These are phyloP conservation scores for Physocladia obscura DNA, from an alignment of 192 early-diverging fungal genomes.

Conservation along the genomic window DNA sequence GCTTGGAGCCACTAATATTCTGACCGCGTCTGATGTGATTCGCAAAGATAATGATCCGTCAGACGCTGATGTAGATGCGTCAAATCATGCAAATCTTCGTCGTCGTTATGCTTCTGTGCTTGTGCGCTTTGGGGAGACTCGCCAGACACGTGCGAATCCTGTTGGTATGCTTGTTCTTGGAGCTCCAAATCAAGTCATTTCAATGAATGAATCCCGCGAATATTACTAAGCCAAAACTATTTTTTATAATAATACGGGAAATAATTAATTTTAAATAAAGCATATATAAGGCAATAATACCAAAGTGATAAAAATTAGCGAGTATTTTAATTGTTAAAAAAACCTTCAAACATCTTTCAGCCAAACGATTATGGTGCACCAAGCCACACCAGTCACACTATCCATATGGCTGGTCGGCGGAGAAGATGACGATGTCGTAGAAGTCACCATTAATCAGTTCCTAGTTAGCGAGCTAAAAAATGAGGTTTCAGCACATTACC, in stretches of 20 bases:
- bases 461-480: not conserved
- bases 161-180: slow-evolving; percentile 1
- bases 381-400: not conserved
- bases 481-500: too few relatives aligned
- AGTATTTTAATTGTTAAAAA: too few relatives aligned
- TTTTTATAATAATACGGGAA: too few relatives aligned
- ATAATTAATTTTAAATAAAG: too few relatives aligned
- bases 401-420: not conserved
- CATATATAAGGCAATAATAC: too few relatives aligned
- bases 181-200: not conserved
- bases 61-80: not conserved
- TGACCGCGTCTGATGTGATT: not conserved
- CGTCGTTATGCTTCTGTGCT: not conserved
- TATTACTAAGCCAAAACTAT: too few relatives aligned
- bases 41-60: not conserved
- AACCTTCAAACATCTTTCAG: too few relatives aligned
- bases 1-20: not conserved
- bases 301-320: too few relatives aligned
- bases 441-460: not conserved
- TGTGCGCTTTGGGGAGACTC: slow-evolving; percentile 6
- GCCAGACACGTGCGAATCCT: not conserved
- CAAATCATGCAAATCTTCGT: not conserved
- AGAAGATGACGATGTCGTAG: not conserved
- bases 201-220: not conserved
- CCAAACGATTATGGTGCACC: too few relatives aligned